Evolutionary conservation across 2,329 filamentous ascomycete species (phyloP), one percentile per base, ranked within the genome.

Genomic region (Xylaria sp.): DNA sequence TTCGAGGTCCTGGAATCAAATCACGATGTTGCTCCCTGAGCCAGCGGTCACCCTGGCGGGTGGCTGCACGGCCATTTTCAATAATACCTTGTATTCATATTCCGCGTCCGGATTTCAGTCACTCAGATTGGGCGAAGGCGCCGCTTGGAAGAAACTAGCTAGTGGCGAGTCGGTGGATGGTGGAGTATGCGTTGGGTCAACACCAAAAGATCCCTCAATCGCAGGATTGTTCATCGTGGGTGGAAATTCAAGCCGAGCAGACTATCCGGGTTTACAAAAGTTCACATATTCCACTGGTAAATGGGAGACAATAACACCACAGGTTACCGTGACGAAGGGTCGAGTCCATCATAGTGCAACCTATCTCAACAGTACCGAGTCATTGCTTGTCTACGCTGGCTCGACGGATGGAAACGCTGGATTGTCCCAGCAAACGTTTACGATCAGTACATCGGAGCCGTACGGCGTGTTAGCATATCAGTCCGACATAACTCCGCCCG

Each of bases 11-110:
- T 44, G 58, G 33, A 59, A 59, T 58, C 55, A 56, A 61, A 65
- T 68, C 74, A 79, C 71, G 59, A 96, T 96, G 93, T 82, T 89
- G 75, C 83, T 90, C 63, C 93, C 93, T 55, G 81, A 88, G 75
- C 93, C 94, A 59, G 82, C 86, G 60, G 85, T 89, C 76, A 83
- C 90, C 69, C 82, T 97, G 77, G 87, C 89, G 78, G 89, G 90
- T 79, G 89, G 92, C 75, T 98, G 95, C 81, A 93, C 94, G 65
- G 88, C 91, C 75, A 86, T 97, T 68, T 85, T 92, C 82, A 85
- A 94, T 76, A 90, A 94, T 78, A 93, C 89, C 13, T 87, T 98
- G 60, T 98, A 96, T 81, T 89, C 92, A 51, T 97, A 93, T 78
- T 92, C 93, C 5, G 81, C 88, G 9, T 81, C 87, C 53, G 92